Evolutionary conservation across 257 asterid species (phyloP).

Genomic region (Verbascum thapsus): DNA sequence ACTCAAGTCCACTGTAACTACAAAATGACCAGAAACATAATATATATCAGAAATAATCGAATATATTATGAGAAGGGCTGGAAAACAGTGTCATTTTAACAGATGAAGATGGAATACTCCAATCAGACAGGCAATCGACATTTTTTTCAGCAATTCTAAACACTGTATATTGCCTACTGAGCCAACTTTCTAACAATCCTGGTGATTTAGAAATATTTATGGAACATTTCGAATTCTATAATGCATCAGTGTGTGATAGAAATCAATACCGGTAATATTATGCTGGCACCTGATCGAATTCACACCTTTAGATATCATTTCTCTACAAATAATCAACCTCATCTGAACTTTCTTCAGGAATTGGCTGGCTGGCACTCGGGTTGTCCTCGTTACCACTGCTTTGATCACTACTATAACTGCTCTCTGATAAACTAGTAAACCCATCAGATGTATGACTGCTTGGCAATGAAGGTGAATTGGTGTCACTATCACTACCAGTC

Average conservation of each 20-base stretch:
- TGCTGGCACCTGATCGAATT: conserved; percentile 15
- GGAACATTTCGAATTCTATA: conserved; percentile 5
- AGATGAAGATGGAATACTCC: background rate
- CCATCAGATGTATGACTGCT: conserved; percentile 49
- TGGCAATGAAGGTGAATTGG: conserved; percentile 42
- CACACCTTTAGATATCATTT: conserved; percentile 1
- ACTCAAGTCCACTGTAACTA: conserved; percentile 18
- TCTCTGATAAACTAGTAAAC: conserved; percentile 47
- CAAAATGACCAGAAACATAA: conserved; percentile 17
- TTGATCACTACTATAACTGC: conserved; percentile 57
- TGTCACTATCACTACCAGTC: conserved; percentile 46
- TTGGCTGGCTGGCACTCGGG: conserved; percentile 34
- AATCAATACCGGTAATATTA: conserved; percentile 28
- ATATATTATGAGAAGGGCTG: background rate
- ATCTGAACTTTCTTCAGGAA: conserved; percentile 54
- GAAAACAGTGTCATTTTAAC: no score
- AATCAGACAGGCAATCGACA: background rate
- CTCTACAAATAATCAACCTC: conserved; percentile 48
- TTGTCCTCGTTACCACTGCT: conserved; percentile 61
- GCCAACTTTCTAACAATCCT: background rate
- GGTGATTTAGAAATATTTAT: background rate
- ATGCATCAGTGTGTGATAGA: conserved; percentile 13
- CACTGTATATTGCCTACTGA: background rate
- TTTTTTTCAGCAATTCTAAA: conserved; percentile 23
- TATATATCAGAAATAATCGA: background rate